Percentiles rank a stretch among this genome's conserved stretches.
phyloP scores from a whole-genome alignment of 2,329 filamentous ascomycete species.

The Colletotrichum spaethianum region DNA sequence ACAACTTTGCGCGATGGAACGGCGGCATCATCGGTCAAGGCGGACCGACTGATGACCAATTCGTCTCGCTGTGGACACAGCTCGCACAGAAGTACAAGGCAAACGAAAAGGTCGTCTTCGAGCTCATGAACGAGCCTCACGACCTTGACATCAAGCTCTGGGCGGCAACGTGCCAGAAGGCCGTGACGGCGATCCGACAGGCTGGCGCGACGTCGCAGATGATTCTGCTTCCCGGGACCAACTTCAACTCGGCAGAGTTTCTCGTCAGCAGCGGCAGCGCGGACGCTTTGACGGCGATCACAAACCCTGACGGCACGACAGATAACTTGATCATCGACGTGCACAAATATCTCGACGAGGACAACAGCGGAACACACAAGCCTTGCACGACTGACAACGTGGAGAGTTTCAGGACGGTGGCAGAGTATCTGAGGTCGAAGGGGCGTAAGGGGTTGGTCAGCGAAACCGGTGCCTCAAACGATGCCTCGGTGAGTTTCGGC shows the following conservation, averaged over 20 bases:
- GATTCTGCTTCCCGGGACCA: conserved; percentile 75
- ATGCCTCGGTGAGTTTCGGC: conserved; percentile 52
- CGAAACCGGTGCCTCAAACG: conserved; percentile 66
- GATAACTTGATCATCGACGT: conserved; percentile 71
- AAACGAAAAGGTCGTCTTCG: conserved; percentile 71
- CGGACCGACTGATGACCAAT: conserved; percentile 71
- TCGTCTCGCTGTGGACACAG: conserved; percentile 71
- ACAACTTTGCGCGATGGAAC: conserved; percentile 74
- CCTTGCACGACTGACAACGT: conserved; percentile 69
- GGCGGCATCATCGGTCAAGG: conserved; percentile 76
- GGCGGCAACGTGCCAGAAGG: conserved; percentile 73
- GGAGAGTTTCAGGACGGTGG: conserved; percentile 61
- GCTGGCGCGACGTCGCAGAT: conserved; percentile 74
- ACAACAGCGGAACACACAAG: conserved; percentile 67
- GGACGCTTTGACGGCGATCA: conserved; percentile 65
- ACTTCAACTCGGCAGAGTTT: conserved; percentile 66
- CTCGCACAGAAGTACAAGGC: conserved; percentile 71
- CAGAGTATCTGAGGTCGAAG: conserved; percentile 61
- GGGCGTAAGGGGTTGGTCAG: conserved; percentile 65
- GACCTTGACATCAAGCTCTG: conserved; percentile 70
- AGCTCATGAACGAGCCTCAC: conserved; percentile 80
- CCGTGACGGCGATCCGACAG: conserved; percentile 75
- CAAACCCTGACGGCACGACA: conserved; percentile 71
- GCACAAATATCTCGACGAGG: conserved; percentile 72
- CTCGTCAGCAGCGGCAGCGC: conserved; percentile 66